Percentiles rank a stretch among this genome's conserved stretches.
These are phyloP conservation scores for Malassezia sympodialis DNA, from an alignment of 1,284 basidiomycete species.

Conservation along the genomic window DNA sequence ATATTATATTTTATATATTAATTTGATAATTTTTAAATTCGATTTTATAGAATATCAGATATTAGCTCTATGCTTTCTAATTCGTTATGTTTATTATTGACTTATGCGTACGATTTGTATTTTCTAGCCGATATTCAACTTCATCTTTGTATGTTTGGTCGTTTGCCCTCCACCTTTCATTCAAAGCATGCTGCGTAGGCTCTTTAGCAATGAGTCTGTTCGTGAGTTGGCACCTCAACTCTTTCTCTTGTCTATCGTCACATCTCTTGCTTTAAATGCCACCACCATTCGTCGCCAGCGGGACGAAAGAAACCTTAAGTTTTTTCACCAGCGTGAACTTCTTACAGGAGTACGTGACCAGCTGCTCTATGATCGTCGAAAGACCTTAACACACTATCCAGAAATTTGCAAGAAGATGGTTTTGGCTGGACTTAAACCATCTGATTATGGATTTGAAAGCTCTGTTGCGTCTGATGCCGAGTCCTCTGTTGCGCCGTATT, in stretches of 20 bases:
- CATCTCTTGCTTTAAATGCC: slow-evolving; percentile 13
- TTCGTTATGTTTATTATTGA: no score
- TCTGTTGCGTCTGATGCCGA: neutral
- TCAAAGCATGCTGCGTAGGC: neutral
- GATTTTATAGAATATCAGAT: no score
- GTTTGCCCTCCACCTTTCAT: neutral
- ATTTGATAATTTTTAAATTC: neutral
- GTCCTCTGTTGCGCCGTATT: neutral
- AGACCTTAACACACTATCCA: neutral
- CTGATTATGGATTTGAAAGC: neutral
- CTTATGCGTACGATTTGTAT: no score
- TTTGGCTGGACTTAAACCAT: slow-evolving; percentile 7
- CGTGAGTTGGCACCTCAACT: neutral
- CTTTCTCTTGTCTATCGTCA: slow-evolving; percentile 12
- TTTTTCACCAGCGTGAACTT: slow-evolving; percentile 2
- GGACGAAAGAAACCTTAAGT: neutral
- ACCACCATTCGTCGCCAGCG: neutral
- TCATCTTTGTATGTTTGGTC: neutral
- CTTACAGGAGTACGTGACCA: neutral
- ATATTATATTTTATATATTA: neutral
- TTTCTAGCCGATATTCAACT: neutral
- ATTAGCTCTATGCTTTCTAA: no score
- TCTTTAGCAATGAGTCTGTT: neutral
- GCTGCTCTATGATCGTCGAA: neutral
- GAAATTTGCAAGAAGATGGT: slow-evolving; percentile 8